Percentiles rank a stretch among this genome's conserved stretches.
phyloP scores from a whole-genome alignment of 192 early-diverging fungal genomes.

The Anaeromyces robustus region DNA sequence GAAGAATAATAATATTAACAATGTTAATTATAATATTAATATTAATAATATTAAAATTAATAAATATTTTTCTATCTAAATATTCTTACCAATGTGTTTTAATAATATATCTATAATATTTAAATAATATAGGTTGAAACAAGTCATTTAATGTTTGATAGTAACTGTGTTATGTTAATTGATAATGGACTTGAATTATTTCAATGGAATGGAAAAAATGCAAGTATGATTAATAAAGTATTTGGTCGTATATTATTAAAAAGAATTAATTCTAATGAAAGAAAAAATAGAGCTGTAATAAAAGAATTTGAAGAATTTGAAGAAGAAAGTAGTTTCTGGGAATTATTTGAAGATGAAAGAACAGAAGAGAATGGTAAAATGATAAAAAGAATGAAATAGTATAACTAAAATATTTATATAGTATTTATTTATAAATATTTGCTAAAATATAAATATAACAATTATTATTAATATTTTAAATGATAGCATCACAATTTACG shows the following conservation, averaged over 20 bases:
- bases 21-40: no score
- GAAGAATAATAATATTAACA: no score
- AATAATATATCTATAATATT: no score
- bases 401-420: no score
- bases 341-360: background rate
- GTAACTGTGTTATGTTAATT: background rate
- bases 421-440: no score
- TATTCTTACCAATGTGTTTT: no score
- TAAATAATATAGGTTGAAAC: background rate
- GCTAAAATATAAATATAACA: no score
- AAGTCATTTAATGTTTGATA: background rate
- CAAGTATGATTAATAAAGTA: background rate
- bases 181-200: background rate
- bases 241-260: background rate
- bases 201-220: background rate
- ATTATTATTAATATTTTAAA: no score
- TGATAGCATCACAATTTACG: background rate
- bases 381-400: no score
- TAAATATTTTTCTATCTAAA: no score
- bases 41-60: no score
- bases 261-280: background rate
- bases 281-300: background rate
- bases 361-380: background rate
- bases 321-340: background rate
- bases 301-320: background rate